Base-by-base conservation (phyloP, 2,329 filamentous ascomycete genomes). In the Cytospora piceae region DNA sequence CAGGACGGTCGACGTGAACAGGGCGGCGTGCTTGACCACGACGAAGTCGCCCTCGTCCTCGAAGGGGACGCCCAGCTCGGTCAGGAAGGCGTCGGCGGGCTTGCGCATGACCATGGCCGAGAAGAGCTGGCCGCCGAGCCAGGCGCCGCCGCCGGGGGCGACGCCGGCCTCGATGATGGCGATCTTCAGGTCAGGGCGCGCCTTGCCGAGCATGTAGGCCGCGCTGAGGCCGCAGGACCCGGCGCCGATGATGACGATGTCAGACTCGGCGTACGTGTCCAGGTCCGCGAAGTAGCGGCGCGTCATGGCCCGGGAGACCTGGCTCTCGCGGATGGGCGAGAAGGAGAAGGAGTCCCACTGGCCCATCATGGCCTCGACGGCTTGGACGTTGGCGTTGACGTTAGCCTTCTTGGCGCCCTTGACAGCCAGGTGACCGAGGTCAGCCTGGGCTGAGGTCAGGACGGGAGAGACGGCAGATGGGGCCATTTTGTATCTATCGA, bases 91-190 rank as follows among this genome's bases (percentile, higher is more conserved):
- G 74, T 97, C 91, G 61, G 93, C 93, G 15, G 94, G 93, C 83
- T 95, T 96, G 73, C 93, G 90, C 89, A 97, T 93, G 58, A 97
- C 86, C 93, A 97, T 97, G 74, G 93, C 93, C 68, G 88, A 92
- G 87, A 97, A 97, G 65, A 97, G 90, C 82, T 97, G 94, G 22
- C 93, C 93, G 65, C 94, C 94, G 55, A 97, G 87, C 93, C 93
- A 97, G 68, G 93, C 93, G 73, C 93, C 93, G 70, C 93, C 93
- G 67, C 92, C 92, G 61, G 93, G 94, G 60, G 92, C 90, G 55
- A 97, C 93, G 57, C 90, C 90, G 52, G 93, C 92, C 81, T 97
- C 93, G 72, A 97, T 85, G 75, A 97, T 91, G 75, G 93, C 92
- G 76, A 97, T 96, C 83, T 93, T 93, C 73, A 97, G 85, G 79